These are phyloP conservation scores for Aegilops longissima DNA, from an alignment of 176 grass and related monocot species.

Conservation along the genomic window DNA sequence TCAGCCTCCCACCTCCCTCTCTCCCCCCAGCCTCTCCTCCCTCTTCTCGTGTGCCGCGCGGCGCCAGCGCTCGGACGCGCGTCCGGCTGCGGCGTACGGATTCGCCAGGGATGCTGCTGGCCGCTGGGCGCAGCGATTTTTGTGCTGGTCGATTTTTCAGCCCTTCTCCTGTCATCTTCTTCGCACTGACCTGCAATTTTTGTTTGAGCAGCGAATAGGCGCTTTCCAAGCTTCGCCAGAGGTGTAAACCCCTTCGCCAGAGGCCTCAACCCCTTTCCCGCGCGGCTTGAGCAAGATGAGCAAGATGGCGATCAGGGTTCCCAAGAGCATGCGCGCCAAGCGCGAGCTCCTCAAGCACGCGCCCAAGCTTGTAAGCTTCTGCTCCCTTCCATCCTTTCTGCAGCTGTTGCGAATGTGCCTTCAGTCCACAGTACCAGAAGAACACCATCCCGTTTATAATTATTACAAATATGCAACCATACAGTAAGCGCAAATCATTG, in stretches of 20 bases:
- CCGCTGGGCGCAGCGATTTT: too few species aligned
- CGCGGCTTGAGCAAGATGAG: neutral
- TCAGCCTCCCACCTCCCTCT: neutral
- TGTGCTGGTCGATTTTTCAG: neutral
- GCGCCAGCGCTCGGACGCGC: neutral
- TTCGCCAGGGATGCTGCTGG: too few species aligned
- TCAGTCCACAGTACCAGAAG: neutral
- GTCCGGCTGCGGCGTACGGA: too few species aligned
- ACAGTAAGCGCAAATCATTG: neutral
- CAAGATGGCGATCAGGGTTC: slow-evolving; percentile 67
- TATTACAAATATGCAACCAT: neutral
- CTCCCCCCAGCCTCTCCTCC: neutral
- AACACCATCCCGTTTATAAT: neutral
- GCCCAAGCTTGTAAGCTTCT: slow-evolving; percentile 67
- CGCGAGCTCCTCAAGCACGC: slow-evolving; percentile 72
- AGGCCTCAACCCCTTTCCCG: neutral
- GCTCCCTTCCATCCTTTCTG: neutral
- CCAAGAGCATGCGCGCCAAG: slow-evolving; percentile 60
- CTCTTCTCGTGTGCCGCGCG: neutral
- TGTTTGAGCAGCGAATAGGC: neutral
- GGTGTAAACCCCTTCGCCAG: too few species aligned
- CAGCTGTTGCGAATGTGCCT: neutral
- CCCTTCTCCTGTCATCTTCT: neutral
- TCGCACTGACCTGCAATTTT: neutral
- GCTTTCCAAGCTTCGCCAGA: neutral